These are phyloP conservation scores for Podospora comata DNA, from an alignment of 495 filamentous ascomycete species.

Conservation along the genomic window DNA sequence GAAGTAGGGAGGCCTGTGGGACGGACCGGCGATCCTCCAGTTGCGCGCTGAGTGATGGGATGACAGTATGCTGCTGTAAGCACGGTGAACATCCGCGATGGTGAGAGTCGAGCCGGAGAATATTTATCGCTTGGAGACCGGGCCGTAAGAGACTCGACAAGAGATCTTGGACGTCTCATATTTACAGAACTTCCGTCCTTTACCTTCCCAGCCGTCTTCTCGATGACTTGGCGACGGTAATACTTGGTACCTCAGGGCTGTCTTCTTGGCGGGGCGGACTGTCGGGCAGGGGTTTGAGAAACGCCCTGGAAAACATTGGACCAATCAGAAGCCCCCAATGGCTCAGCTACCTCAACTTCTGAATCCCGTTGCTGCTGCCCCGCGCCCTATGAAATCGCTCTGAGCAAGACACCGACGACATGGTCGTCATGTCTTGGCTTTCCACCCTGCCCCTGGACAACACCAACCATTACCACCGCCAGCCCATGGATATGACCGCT, in stretches of 20 bases:
- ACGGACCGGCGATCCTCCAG: neutral
- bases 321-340: conserved; percentile 13
- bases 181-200: neutral
- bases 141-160: neutral
- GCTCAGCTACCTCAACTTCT: conserved; percentile 20
- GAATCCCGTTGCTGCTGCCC: conserved; percentile 21
- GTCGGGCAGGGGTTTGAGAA: conserved; percentile 11
- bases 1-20: conserved; percentile 1
- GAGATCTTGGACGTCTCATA: neutral
- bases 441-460: conserved; percentile 6
- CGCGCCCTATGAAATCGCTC: conserved; percentile 28
- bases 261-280: neutral
- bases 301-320: conserved; percentile 15
- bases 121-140: neutral
- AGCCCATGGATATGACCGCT: neutral
- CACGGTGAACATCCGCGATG: neutral
- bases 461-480: neutral
- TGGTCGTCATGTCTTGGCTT: conserved; percentile 8
- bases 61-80: neutral
- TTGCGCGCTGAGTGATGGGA: neutral
- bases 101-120: neutral
- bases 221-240: neutral
- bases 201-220: neutral
- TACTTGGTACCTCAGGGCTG: neutral
- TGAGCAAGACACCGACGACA: conserved; percentile 11